phyloP scores from a whole-genome alignment of 208 protist species.

The Borovskyia barvae region DNA sequence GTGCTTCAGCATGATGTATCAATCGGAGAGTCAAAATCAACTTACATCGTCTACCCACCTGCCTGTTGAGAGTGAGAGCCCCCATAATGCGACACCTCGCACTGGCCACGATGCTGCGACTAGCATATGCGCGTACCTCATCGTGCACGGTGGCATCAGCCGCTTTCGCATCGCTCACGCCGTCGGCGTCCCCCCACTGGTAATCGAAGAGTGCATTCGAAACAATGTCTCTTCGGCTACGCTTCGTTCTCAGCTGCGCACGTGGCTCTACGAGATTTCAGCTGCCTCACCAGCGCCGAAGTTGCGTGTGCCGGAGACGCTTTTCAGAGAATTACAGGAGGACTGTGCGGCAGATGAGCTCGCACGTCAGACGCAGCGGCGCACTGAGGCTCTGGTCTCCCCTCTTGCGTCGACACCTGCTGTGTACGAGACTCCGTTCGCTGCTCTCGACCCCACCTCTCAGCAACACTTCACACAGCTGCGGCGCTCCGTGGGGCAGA shows the following conservation, averaged over 20 bases:
- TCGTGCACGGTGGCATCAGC: constrained; percentile 43
- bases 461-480: constrained; percentile 69
- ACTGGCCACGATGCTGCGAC: constrained; percentile 42
- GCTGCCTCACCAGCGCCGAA: constrained; percentile 1
- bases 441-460: constrained; percentile 64
- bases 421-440: constrained; percentile 31
- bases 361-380: constrained; percentile 6
- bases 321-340: constrained; percentile 40
- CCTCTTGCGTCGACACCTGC: not conserved
- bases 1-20: not conserved
- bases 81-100: not conserved
- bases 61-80: too few species aligned
- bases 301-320: constrained; percentile 28
- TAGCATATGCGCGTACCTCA: constrained; percentile 65
- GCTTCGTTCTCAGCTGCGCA: constrained; percentile 55
- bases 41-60: constrained; percentile 23
- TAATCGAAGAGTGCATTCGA: constrained; percentile 76
- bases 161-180: constrained; percentile 35
- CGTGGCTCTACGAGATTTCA: constrained; percentile 54
- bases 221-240: constrained; percentile 61
- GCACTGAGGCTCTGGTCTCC: constrained; percentile 1
- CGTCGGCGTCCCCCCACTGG: constrained; percentile 59
- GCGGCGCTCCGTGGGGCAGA: constrained; percentile 77
- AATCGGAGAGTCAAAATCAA: not conserved
- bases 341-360: constrained; percentile 32